Evolutionary conservation across 176 grass and related monocot species (phyloP).

Genomic region (Phyllostachys edulis): DNA sequence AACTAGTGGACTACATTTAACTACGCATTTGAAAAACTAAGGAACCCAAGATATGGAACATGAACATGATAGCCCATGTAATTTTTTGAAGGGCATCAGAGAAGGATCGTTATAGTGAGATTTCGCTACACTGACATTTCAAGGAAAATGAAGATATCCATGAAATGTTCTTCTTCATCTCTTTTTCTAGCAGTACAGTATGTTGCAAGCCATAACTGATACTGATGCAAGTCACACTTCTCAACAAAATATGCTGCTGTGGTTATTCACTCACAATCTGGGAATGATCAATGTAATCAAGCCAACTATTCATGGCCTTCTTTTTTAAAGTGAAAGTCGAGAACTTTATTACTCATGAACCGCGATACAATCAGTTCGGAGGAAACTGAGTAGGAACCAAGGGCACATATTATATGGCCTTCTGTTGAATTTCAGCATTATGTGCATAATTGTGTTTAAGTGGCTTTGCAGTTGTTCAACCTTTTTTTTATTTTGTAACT

Average conservation of each 20-base stretch:
- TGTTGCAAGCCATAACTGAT: neutral
- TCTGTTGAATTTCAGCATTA: slow-evolving; percentile 7
- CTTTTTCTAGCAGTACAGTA: neutral
- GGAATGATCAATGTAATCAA: neutral
- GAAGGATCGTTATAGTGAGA: neutral
- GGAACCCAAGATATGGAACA: neutral
- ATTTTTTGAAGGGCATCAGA: neutral
- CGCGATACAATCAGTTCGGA: neutral
- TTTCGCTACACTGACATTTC: neutral
- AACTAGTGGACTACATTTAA: neutral
- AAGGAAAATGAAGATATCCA: neutral
- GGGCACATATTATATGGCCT: neutral
- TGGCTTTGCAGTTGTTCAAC: neutral
- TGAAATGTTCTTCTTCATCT: neutral
- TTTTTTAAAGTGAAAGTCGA: neutral
- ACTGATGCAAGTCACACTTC: neutral
- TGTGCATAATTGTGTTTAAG: neutral
- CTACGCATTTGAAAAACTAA: neutral
- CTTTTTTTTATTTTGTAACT: slow-evolving; percentile 2
- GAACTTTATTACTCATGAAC: neutral
- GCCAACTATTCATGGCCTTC: neutral
- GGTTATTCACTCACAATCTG: slow-evolving; percentile 13
- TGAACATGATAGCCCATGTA: neutral
- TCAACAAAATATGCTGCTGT: neutral
- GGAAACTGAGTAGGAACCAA: neutral